phyloP scores from a whole-genome alignment of 305 asterid genomes.

The Petunia hybrid region DNA sequence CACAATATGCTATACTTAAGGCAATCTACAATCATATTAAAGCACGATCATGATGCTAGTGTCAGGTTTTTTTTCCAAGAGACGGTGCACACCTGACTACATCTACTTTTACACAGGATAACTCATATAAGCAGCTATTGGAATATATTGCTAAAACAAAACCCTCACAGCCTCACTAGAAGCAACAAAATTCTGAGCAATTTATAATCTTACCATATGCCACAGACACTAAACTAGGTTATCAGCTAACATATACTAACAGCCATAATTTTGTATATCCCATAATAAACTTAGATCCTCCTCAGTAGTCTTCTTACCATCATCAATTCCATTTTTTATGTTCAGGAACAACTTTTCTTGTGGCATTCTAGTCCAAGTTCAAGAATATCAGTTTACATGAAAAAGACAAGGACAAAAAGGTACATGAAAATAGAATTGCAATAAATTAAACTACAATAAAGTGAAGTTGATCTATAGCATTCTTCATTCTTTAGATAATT shows the following conservation, averaged over 20 bases:
- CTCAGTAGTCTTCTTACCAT: constrained; percentile 26
- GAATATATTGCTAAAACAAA: constrained; percentile 11
- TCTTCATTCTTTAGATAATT: constrained; percentile 2
- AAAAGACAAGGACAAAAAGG: neutral
- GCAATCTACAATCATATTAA: neutral
- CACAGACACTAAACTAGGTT: neutral
- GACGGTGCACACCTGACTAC: neutral
- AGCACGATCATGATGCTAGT: neutral
- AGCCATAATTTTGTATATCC: neutral
- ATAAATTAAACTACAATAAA: neutral
- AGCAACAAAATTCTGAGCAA: constrained; percentile 13
- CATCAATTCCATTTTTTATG: constrained; percentile 12
- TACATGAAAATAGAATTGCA: neutral
- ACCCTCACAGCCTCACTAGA: constrained; percentile 19
- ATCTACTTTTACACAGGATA: neutral
- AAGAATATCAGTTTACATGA: constrained; percentile 9
- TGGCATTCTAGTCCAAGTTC: neutral
- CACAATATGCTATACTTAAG: neutral
- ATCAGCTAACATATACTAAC: neutral
- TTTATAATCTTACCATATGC: neutral
- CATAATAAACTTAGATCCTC: neutral
- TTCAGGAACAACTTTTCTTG: constrained; percentile 14
- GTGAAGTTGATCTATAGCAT: constrained; percentile 18
- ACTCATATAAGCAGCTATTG: neutral
- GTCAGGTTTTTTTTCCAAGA: constrained; percentile 19